A percentile compares a stretch with the other conserved stretches of the same genome.
These are phyloP conservation scores for Rubroboletus pulcherrimus DNA, from an alignment of 768 basidiomycete genomes.

Conservation along the genomic window DNA sequence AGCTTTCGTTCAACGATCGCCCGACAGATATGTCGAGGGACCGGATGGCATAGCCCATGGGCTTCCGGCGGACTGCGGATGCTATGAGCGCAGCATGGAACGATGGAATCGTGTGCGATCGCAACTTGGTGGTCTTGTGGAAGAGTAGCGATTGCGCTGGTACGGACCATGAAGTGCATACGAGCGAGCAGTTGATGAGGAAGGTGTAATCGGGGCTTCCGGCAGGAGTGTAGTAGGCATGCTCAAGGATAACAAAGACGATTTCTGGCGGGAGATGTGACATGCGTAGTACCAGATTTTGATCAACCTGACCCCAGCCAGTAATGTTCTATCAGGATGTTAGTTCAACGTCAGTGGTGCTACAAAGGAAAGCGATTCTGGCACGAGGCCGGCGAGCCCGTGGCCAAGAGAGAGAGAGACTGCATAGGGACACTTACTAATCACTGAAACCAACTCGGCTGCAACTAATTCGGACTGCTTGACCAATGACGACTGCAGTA, in stretches of 20 bases:
- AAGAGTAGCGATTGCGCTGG: conserved; percentile 32
- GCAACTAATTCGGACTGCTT: no score
- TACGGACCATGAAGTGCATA: conserved; percentile 26
- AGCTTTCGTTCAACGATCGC: background rate
- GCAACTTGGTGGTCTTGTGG: conserved; percentile 13
- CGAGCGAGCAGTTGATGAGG: conserved; percentile 24
- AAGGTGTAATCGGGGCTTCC: conserved; percentile 19
- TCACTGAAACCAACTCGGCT: no score
- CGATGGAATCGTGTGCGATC: background rate
- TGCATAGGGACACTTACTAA: no score
- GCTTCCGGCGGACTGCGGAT: conserved; percentile 13
- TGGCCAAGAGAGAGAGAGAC: no score
- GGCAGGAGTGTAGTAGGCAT: conserved; percentile 20
- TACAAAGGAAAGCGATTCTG: background rate
- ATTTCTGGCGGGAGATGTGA: conserved; percentile 22
- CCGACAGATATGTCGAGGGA: conserved; percentile 24
- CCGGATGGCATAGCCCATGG: conserved; percentile 17
- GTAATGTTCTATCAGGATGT: background rate
- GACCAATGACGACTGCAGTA: no score
- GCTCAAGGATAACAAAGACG: conserved; percentile 21
- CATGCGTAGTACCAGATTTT: conserved; percentile 1
- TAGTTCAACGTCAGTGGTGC: background rate
- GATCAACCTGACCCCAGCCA: background rate
- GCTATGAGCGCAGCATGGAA: conserved; percentile 18
- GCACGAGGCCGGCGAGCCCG: background rate